Percentiles rank a stretch among this genome's conserved stretches.
Conservation (phyloP, 768 basidiomycete genomes). For the Lentinula guzmanii region DNA sequence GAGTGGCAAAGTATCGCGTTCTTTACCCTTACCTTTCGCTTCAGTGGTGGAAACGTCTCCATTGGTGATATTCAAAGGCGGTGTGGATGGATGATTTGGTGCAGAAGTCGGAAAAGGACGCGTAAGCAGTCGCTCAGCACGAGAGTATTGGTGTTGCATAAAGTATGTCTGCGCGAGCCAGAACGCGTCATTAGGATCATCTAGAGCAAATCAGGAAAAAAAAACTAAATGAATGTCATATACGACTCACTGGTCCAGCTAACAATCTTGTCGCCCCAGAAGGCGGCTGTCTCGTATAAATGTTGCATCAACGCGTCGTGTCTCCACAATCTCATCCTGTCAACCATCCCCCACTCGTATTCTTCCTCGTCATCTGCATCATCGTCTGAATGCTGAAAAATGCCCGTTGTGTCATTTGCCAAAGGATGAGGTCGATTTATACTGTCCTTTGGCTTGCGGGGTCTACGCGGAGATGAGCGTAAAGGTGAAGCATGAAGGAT, state of each 20-base stretch:
- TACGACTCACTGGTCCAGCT: slow-evolving; percentile 82
- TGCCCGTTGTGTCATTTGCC: slow-evolving; percentile 71
- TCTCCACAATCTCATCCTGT: slow-evolving; percentile 94
- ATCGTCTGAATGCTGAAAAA: slow-evolving; percentile 67
- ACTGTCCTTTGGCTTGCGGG: slow-evolving; percentile 49
- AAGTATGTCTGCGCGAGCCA: slow-evolving; percentile 99
- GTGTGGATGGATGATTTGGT: slow-evolving; percentile 29
- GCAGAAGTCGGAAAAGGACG: slow-evolving; percentile 68
- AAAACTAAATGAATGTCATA: slow-evolving; percentile 5
- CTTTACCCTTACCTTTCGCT: slow-evolving; percentile 60
- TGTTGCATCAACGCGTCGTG: slow-evolving; percentile 99
- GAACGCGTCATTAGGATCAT: slow-evolving; percentile 96
- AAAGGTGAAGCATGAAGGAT: slow-evolving; percentile 69
- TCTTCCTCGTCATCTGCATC: slow-evolving; percentile 53
- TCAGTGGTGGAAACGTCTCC: slow-evolving; percentile 32
- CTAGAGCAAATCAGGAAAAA: slow-evolving; percentile 32
- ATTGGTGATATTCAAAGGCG: slow-evolving; percentile 30
- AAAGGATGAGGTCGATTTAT: slow-evolving; percentile 57
- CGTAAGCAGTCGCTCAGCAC: slow-evolving; percentile 86
- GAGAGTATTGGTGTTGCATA: slow-evolving; percentile 91
- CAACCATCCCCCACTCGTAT: slow-evolving; percentile 81
- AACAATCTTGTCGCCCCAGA: slow-evolving; percentile 98
- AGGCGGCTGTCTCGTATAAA: slow-evolving; percentile 92
- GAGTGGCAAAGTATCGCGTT: slow-evolving; percentile 33
- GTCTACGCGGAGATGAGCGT: slow-evolving; percentile 58